Conservation (phyloP, 2,329 filamentous ascomycete species). For the Fusarium equiseti region DNA sequence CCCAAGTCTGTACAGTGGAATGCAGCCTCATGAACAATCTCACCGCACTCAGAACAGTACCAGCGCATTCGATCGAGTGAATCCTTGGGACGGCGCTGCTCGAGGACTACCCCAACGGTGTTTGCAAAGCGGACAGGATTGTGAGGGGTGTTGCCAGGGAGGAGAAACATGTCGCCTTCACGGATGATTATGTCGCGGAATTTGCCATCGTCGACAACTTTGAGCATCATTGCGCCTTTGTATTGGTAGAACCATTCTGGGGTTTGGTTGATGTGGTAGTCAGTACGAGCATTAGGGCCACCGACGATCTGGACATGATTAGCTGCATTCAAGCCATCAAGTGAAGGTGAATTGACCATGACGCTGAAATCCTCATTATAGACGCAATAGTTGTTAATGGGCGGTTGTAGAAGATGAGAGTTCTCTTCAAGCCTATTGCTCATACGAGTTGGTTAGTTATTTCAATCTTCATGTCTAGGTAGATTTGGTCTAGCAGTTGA, state of each 20-base stretch:
- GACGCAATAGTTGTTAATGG: conserved; percentile 97
- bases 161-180: conserved; percentile 93
- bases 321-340: neutral
- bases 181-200: conserved; percentile 91
- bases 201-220: conserved; percentile 78
- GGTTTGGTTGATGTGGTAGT: conserved; percentile 98
- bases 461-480: neutral
- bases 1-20: conserved; percentile 94
- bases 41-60: conserved; percentile 82
- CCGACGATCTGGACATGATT: conserved; percentile 77
- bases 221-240: conserved; percentile 92
- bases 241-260: conserved; percentile 99
- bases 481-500: conserved; percentile 17
- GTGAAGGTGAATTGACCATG: conserved; percentile 67
- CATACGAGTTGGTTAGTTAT: conserved; percentile 20
- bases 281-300: conserved; percentile 93
- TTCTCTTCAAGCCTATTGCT: conserved; percentile 84
- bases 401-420: conserved; percentile 90
- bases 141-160: conserved; percentile 95
- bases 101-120: conserved; percentile 93
- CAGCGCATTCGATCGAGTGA: conserved; percentile 85
- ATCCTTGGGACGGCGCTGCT: conserved; percentile 80
- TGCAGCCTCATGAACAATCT: conserved; percentile 83
- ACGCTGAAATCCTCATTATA: conserved; percentile 87
- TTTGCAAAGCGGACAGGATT: conserved; percentile 94